Conservation (phyloP, 2,329 filamentous ascomycete species). For the Ceratocystis cacaofunesta region DNA sequence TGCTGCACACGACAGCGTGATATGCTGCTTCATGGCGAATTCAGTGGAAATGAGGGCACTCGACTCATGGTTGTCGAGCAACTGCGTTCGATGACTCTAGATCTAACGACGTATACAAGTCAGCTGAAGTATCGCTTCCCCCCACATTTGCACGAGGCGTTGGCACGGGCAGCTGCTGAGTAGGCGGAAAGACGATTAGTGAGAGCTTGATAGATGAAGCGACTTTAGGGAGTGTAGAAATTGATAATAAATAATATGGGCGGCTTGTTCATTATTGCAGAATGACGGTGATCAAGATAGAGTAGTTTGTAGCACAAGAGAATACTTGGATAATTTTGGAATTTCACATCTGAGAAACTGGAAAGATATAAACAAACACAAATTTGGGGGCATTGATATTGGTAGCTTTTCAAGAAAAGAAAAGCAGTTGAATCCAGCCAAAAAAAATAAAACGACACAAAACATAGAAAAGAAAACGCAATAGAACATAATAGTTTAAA, state of each 20-base stretch:
- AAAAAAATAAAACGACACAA: background rate
- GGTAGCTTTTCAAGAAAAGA: background rate
- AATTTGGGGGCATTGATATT: background rate
- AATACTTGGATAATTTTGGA: too few relatives aligned
- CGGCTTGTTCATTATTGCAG: too few relatives aligned
- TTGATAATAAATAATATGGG: too few relatives aligned
- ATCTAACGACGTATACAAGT: slow-evolving; percentile 80
- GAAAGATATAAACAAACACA: background rate
- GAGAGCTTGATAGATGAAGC: background rate
- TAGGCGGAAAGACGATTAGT: slow-evolving; percentile 20
- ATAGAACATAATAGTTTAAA: too few relatives aligned
- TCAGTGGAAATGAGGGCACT: slow-evolving; percentile 56
- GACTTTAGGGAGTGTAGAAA: too few relatives aligned
- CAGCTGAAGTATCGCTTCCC: slow-evolving; percentile 84
- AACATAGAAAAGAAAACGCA: background rate
- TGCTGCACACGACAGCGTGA: slow-evolving; percentile 70
- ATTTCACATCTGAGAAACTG: background rate
- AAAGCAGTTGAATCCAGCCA: background rate
- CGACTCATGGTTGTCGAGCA: slow-evolving; percentile 50
- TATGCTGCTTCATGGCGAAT: slow-evolving; percentile 53
- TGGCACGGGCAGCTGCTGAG: slow-evolving; percentile 68
- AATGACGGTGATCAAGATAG: too few relatives aligned
- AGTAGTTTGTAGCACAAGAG: too few relatives aligned
- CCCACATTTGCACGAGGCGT: slow-evolving; percentile 70
- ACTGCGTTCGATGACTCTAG: slow-evolving; percentile 66